A percentile compares a stretch with the other conserved stretches of the same genome.
These are phyloP conservation scores for Cardamine resedifolia DNA, from an alignment of 345 rosid genomes.

Conservation along the genomic window DNA sequence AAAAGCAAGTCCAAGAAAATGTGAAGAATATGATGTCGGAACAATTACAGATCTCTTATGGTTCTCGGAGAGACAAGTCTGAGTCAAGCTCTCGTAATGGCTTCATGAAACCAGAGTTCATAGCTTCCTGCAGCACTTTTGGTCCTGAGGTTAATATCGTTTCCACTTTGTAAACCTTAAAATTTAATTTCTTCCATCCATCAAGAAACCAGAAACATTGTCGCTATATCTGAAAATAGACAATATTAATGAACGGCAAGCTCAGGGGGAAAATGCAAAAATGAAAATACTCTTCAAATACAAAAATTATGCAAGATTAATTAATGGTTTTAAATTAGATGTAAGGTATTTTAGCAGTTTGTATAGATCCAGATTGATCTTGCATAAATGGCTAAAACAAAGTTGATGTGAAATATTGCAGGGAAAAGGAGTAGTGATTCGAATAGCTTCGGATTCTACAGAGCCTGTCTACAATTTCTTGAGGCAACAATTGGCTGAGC, in stretches of 20 bases:
- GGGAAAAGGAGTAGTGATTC: slow-evolving; percentile 72
- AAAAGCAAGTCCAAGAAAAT: slow-evolving; percentile 65
- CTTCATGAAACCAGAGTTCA: slow-evolving; percentile 52
- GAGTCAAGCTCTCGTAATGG: slow-evolving; percentile 31
- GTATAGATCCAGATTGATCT: background rate
- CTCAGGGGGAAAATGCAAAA: too few species aligned
- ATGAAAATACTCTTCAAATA: too few species aligned
- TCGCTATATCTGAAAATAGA: background rate
- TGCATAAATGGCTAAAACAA: background rate
- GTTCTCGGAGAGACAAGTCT: slow-evolving; percentile 30
- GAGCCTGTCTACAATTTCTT: slow-evolving; percentile 83
- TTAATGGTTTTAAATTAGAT: too few species aligned
- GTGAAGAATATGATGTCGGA: slow-evolving; percentile 79
- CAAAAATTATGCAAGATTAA: too few species aligned
- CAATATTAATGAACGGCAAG: background rate
- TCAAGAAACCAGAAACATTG: background rate
- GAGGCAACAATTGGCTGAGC: slow-evolving; percentile 52
- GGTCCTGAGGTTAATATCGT: slow-evolving; percentile 65
- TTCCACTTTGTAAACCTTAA: background rate
- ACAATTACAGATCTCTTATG: slow-evolving; percentile 54
- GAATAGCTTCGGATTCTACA: slow-evolving; percentile 77
- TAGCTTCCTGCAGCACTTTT: slow-evolving; percentile 81
- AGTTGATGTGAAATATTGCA: slow-evolving; percentile 30
- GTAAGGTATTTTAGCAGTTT: too few species aligned
- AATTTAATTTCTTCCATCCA: background rate